Percentiles rank a stretch among this genome's conserved stretches.
These are phyloP conservation scores for Psilocybe azurescens DNA, from an alignment of 768 basidiomycete species.

Conservation along the genomic window DNA sequence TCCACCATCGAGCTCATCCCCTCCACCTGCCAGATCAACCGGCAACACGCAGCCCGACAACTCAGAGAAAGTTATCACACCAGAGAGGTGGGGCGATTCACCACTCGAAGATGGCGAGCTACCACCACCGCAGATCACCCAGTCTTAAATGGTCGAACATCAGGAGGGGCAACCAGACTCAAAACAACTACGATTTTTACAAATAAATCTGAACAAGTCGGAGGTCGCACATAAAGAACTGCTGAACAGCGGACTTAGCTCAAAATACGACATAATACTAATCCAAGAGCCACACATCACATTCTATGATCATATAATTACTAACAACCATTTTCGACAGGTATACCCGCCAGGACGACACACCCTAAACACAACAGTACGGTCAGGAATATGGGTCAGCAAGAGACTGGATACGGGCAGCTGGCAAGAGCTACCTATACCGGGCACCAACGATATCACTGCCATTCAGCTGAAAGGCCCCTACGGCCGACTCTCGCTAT, in stretches of 20 bases:
- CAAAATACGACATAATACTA: slow-evolving; percentile 14
- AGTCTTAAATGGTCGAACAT: too few relatives aligned
- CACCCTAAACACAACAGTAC: neutral
- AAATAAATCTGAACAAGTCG: too few relatives aligned
- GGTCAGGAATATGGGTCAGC: too few relatives aligned
- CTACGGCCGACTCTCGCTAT: slow-evolving; percentile 24
- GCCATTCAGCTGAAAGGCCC: slow-evolving; percentile 26
- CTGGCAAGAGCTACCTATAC: slow-evolving; percentile 25
- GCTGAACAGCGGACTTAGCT: slow-evolving; percentile 1
- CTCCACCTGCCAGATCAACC: too few relatives aligned
- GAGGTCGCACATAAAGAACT: slow-evolving; percentile 16
- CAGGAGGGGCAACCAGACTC: too few relatives aligned
- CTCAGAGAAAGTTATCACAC: too few relatives aligned
- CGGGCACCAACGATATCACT: slow-evolving; percentile 27
- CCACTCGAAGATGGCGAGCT: too few relatives aligned
- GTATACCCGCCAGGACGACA: neutral
- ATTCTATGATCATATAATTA: neutral
- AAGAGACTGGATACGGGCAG: slow-evolving; percentile 10
- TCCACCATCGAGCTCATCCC: too few relatives aligned
- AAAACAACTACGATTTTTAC: too few relatives aligned
- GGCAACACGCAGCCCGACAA: too few relatives aligned
- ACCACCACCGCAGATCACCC: too few relatives aligned
- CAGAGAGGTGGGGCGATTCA: too few relatives aligned
- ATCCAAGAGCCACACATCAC: slow-evolving; percentile 20
- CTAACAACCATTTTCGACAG: neutral